Conservation (phyloP, 768 basidiomycete genomes). For the Boletus fagicola region DNA sequence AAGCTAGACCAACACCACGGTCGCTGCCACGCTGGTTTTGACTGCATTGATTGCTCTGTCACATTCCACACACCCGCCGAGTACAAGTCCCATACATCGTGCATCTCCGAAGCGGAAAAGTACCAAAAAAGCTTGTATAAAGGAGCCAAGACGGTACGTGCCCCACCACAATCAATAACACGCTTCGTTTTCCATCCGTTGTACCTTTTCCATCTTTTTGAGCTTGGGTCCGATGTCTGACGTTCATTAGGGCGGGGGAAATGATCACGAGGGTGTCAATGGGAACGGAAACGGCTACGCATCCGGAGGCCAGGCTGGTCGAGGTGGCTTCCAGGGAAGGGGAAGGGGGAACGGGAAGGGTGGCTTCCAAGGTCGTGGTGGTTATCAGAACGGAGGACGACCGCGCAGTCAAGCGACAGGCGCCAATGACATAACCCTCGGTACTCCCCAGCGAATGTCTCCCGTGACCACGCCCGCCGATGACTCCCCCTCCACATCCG, state of each 20-base stretch:
- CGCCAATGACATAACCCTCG: conserved; percentile 71
- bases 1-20: conserved; percentile 78
- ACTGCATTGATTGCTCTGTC: conserved; percentile 86
- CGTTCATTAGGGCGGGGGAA: not conserved
- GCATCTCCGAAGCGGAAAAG: conserved; percentile 90
- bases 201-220: not conserved
- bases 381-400: conserved; percentile 27
- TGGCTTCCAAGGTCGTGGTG: conserved; percentile 25
- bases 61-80: conserved; percentile 74
- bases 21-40: conserved; percentile 65
- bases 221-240: not conserved
- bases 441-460: conserved; percentile 55
- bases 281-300: conserved; percentile 23
- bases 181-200: not conserved
- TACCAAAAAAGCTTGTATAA: conserved; percentile 87
- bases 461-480: conserved; percentile 34
- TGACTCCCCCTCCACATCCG: not conserved
- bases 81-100: conserved; percentile 80
- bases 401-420: conserved; percentile 44
- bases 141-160: conserved; percentile 55
- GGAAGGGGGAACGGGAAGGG: conserved; percentile 38
- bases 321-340: conserved; percentile 21
- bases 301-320: conserved; percentile 1
- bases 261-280: not conserved
- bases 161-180: not conserved